Evolutionary conservation across 2,329 filamentous ascomycete species (phyloP), one percentile per base, ranked within the genome.

Genomic region (Decorospora gaudefroyi): DNA sequence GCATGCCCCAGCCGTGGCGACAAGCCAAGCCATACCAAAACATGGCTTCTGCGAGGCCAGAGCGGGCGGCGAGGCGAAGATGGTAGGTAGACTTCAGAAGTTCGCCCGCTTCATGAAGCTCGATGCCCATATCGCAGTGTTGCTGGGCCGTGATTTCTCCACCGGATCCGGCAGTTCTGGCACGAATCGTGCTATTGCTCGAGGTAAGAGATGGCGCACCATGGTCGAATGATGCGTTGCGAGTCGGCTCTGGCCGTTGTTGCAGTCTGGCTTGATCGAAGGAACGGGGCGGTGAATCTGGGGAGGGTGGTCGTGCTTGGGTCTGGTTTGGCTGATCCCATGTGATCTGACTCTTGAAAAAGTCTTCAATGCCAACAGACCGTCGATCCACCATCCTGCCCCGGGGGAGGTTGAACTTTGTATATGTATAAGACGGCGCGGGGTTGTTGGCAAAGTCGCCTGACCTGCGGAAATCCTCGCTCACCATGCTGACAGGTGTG

Each of bases 1-100:
- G 85, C 89, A 97, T 96, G 12, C 93, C 93, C 93, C 93, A 99
- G 34, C 93, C 93, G 66, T 99, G 93, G 35, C 93, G 83, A 65
- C 92, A 97, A 8, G 93, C 93, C 23, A 99, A 79, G 4, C 92
- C 93, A 69, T 96, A 99, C 21, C 97, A 78, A 9, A 99, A 81
- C 93, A 99, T 99, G 15, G 87, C 93, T 0, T 92, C 96, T 0
- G 93, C 88, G 45, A 95, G 82, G 32, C 90, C 88, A 43, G 88
- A 85, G 59, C 85, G 84, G 1, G 93, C 92, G 3, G 93, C 93
- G 47, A 95, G 82, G 22, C 93, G 87, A 30, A 99, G 79, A 67
- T 99, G 93, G 65, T 97, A 99, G 0, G 93, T 97, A 0, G 92
- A 97, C 70, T 97, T 91, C 52, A 91, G 90, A 19, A 96, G 76